Percentiles rank a stretch among this genome's conserved stretches.
phyloP scores from a whole-genome alignment of 768 basidiomycete species.

The Kondoa malvinella region DNA sequence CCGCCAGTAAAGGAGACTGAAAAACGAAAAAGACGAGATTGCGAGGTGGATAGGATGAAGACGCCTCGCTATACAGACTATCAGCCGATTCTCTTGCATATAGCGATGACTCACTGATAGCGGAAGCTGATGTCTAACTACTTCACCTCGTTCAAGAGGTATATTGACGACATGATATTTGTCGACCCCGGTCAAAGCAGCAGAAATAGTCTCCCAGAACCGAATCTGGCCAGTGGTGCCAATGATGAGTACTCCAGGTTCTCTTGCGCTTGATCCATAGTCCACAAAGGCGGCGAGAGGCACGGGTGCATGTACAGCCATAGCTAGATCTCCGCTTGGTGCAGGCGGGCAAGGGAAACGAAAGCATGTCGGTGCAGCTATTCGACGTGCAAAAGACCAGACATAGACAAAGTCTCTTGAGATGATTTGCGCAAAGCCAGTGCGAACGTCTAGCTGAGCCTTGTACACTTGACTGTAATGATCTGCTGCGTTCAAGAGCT shows the following conservation, averaged over 20 bases:
- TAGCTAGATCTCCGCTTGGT: slow-evolving; percentile 14
- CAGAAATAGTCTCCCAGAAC: slow-evolving; percentile 65
- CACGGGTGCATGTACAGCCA: slow-evolving; percentile 25
- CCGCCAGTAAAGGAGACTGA: slow-evolving; percentile 28
- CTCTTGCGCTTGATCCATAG: slow-evolving; percentile 41
- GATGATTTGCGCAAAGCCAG: slow-evolving; percentile 23
- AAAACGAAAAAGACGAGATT: slow-evolving; percentile 28
- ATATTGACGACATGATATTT: slow-evolving; percentile 26
- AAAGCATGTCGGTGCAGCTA: slow-evolving; percentile 29
- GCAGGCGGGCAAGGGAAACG: slow-evolving; percentile 28
- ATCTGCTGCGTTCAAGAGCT: slow-evolving; percentile 17
- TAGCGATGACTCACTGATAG: slow-evolving; percentile 6
- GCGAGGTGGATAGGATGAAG: slow-evolving; percentile 29
- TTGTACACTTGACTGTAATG: slow-evolving; percentile 17
- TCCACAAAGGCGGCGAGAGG: slow-evolving; percentile 28
- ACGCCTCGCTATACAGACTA: background rate
- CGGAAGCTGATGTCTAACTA: slow-evolving; percentile 19
- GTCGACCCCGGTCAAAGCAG: slow-evolving; percentile 31
- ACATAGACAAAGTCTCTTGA: background rate
- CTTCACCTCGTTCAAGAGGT: slow-evolving; percentile 24
- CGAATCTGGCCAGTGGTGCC: slow-evolving; percentile 54
- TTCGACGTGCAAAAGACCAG: slow-evolving; percentile 20
- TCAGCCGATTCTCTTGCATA: background rate
- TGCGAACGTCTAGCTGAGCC: slow-evolving; percentile 22
- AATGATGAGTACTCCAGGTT: slow-evolving; percentile 72